phyloP scores from a whole-genome alignment of 345 rosid species.

The Lepidium aucheri region DNA sequence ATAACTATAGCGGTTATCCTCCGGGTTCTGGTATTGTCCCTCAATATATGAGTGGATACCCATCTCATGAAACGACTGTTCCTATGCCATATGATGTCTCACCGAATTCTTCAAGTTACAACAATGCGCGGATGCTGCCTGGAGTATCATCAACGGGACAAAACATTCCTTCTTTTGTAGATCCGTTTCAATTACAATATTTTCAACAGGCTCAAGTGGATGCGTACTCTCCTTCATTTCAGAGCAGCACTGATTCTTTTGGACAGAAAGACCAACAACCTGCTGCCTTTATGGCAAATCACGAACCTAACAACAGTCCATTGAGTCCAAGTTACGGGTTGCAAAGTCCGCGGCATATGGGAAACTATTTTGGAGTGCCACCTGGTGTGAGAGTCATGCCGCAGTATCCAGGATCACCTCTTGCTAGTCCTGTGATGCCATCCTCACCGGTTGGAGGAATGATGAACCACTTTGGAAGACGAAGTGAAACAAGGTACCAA shows the following conservation, averaged over 20 bases:
- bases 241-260: conserved; percentile 42
- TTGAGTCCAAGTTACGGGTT: conserved; percentile 37
- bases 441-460: conserved; percentile 59
- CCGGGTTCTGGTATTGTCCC: conserved; percentile 48
- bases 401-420: conserved; percentile 58
- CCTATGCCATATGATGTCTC: conserved; percentile 54
- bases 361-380: conserved; percentile 44
- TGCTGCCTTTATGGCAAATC: conserved; percentile 41
- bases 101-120: conserved; percentile 38
- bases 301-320: conserved; percentile 43
- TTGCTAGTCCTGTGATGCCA: conserved; percentile 63
- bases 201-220: conserved; percentile 60
- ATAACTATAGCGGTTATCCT: conserved; percentile 52
- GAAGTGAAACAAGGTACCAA: conserved; percentile 53
- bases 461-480: conserved; percentile 41
- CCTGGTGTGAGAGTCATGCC: conserved; percentile 56
- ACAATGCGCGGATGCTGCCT: conserved; percentile 15
- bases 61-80: conserved; percentile 51
- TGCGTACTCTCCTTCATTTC: conserved; percentile 39
- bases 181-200: conserved; percentile 68
- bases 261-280: conserved; percentile 36
- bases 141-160: conserved; percentile 23
- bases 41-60: conserved; percentile 60
- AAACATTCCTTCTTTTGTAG: conserved; percentile 39
- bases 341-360: conserved; percentile 48